A percentile compares a stretch with the other conserved stretches of the same genome.
These are phyloP conservation scores for Candida nitratophila DNA, from an alignment of 805 yeast species.

Conservation along the genomic window DNA sequence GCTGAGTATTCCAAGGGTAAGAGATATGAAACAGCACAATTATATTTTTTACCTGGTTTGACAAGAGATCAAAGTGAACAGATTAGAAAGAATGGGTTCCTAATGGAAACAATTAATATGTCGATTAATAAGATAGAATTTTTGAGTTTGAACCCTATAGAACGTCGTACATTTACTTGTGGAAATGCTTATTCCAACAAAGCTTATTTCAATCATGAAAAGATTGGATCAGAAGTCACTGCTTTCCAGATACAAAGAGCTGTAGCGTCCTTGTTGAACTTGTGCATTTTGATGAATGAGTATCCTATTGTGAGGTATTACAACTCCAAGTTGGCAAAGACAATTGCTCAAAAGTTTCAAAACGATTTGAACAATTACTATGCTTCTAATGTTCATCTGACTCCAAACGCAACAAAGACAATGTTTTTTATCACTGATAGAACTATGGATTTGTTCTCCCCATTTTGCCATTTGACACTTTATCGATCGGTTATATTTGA, in stretches of 20 bases:
- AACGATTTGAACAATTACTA: conserved; percentile 67
- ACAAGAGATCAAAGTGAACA: conserved; percentile 9
- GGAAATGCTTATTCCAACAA: conserved; percentile 57
- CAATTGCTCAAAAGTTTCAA: conserved; percentile 68
- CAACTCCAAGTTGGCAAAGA: conserved; percentile 42
- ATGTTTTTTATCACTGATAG: conserved; percentile 76
- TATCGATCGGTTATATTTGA: conserved; percentile 93
- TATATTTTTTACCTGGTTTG: conserved; percentile 63
- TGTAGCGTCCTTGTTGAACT: conserved; percentile 58
- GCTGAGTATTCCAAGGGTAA: conserved; percentile 65
- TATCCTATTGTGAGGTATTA: conserved; percentile 80
- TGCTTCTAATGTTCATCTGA: conserved; percentile 58
- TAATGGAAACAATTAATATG: conserved; percentile 13
- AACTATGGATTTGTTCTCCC: conserved; percentile 74
- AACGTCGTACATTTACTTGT: conserved; percentile 66
- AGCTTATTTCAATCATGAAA: conserved; percentile 64
- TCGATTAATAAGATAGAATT: conserved; percentile 25
- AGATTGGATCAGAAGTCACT: conserved; percentile 54
- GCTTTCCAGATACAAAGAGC: conserved; percentile 49
- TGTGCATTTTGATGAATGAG: conserved; percentile 78
- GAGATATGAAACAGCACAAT: conserved; percentile 70
- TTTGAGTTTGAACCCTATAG: conserved; percentile 56
- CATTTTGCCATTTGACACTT: conserved; percentile 80
- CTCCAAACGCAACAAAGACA: conserved; percentile 42
- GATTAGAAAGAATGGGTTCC: conserved; percentile 9